Evolutionary conservation across 106 monocot species (phyloP), one percentile per base, ranked within the genome.

Genomic region (Posidonia australis): DNA sequence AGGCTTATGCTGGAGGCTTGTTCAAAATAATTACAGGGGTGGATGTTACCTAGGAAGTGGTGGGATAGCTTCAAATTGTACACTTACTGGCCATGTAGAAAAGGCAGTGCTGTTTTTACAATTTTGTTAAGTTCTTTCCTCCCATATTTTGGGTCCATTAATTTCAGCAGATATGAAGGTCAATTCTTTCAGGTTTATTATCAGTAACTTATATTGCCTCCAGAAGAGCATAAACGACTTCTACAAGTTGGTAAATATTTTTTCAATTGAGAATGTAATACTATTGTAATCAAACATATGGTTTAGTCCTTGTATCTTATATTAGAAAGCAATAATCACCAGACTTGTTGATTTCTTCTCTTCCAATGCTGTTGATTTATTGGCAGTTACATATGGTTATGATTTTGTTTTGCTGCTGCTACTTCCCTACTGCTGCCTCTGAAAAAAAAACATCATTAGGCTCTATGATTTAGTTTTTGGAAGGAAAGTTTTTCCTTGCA

Each of bases 171-270:
- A 58, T 58, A 17, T 58, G 29, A 16, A 58, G 27, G 29, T 32
- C 58, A 30, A 58, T 58, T 58, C 58, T 58, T 58, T 58, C 58
- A 32, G 12, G 30, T 30, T 12, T 23, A 58, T 58, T 30, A 29
- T 21, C 58, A 29, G 31, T 58, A 7, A 58, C n/a, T 58, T 30
- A 58, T 29, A 17, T 58, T 58, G 16, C 58, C 58, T 18, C 58
- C 30, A 58, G 16, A 17, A 49, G 5, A 17, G 19, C 10, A 19
- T 30, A 17, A 29, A 18, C 29, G 12, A 29, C 30, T 27, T 12
- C 56, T 56, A 26, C 25, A 56, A 56, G 56, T 9, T 11, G 9
- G 27, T 56, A 16, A 25, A 12, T 56, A 56, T n/a, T 32, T n/a
- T 16, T 58, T 23, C 58, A 22, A 17, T 27, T 30, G 5, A 27